phyloP scores from a whole-genome alignment of 2,329 filamentous ascomycete species.

The Monosporascus sp. region DNA sequence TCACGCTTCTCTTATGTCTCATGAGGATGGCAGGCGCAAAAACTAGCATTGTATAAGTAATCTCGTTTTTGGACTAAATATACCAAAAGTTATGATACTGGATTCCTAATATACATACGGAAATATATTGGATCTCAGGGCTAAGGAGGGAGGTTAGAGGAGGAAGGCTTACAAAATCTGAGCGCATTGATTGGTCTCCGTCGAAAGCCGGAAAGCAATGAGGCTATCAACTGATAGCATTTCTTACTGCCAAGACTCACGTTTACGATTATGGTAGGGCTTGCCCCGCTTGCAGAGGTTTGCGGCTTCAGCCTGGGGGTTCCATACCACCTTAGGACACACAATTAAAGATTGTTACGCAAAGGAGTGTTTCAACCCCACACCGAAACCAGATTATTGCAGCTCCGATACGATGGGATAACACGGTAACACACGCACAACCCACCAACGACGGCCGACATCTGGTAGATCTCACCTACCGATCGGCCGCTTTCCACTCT shows the following conservation, averaged over 20 bases:
- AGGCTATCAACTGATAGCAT: too few species aligned
- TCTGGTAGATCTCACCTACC: background rate
- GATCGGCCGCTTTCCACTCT: background rate
- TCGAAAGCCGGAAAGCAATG: too few species aligned
- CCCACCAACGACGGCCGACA: background rate
- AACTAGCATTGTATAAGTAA: conserved; percentile 23
- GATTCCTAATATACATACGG: background rate
- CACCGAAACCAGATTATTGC: background rate
- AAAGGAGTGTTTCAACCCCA: background rate
- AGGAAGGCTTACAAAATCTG: too few species aligned
- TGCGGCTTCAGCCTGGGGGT: too few species aligned
- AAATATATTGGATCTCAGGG: too few species aligned
- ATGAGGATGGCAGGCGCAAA: conserved; percentile 16
- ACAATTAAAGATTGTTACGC: background rate
- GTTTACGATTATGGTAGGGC: too few species aligned
- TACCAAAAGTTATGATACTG: conserved; percentile 11
- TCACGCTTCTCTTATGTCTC: conserved; percentile 11
- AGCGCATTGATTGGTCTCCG: too few species aligned
- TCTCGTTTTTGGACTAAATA: conserved; percentile 14
- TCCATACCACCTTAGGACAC: too few species aligned
- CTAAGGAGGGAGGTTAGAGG: too few species aligned
- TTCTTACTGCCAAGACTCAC: too few species aligned
- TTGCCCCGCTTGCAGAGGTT: too few species aligned
- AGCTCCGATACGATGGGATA: background rate
- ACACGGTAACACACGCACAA: background rate